Percentiles rank a stretch among this genome's conserved stretches.
Evolutionary conservation across 2,329 filamentous ascomycete species (phyloP).

Genomic region (Talaromyces sp.): DNA sequence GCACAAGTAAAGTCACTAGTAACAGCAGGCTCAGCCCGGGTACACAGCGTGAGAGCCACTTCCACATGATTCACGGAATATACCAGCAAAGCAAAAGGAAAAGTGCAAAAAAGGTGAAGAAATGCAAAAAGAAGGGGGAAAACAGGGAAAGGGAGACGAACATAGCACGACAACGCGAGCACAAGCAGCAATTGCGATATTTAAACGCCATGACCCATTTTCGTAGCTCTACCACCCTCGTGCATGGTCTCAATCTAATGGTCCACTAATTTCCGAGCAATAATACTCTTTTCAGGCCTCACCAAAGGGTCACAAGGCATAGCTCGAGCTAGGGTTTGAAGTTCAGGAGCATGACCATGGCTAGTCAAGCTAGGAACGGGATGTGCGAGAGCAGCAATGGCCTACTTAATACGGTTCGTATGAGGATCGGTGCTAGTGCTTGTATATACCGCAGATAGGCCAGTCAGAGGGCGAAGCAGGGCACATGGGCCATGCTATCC

Average conservation of each 20-base stretch:
- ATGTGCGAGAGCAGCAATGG: not conserved
- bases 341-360: not conserved
- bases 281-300: not conserved
- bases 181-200: not conserved
- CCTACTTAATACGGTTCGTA: not conserved
- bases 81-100: not conserved
- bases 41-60: conserved; percentile 24
- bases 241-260: not conserved
- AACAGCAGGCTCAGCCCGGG: conserved; percentile 25
- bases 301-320: not conserved
- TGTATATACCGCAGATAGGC: not conserved
- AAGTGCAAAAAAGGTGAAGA: not conserved
- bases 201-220: not conserved
- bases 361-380: not conserved
- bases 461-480: not conserved
- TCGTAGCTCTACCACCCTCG: not conserved
- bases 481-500: not conserved
- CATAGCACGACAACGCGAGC: not conserved
- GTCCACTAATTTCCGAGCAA: not conserved
- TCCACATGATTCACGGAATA: conserved; percentile 14
- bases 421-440: not conserved
- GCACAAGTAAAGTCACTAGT: conserved; percentile 16
- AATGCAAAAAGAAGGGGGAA: not conserved
- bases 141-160: not conserved
- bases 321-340: not conserved